Base-by-base conservation (phyloP, 2,329 filamentous ascomycete species). In the Cladobotryum protrusum region DNA sequence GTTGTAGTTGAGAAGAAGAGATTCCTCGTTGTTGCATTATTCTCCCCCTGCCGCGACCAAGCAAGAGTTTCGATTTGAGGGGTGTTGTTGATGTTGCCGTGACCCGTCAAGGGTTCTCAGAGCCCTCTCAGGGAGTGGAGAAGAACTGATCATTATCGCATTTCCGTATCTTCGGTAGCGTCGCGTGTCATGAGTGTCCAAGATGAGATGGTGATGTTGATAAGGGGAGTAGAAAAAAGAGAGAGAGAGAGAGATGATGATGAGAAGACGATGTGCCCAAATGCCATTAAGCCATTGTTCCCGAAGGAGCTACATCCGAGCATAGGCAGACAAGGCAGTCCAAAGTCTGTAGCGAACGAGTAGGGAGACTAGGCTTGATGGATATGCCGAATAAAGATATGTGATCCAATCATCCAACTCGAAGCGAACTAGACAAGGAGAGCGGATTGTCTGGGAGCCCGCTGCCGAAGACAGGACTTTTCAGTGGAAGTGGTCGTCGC, bases 381-480 rank as follows among this genome's bases (percentile, higher is more conserved):
- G 74, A 52, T 66, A 67, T 54, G 63, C 48, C 7, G 75, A 75
- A 63, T 72, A 75, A 53, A 79, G 71, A 57, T 76, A 77, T 36
- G 60, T 59, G 54, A 75, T 61, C 76, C 77, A 79, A 47, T 66
- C 63, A 53, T 65, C 55, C 51, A 77, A 68, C 49, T 68, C 63
- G 57, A 78, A 79, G 51, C 54, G 59, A 54, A 62, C 59, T 58
- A 79, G 61, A 43, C 68, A 66, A 29, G 68, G 67, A 54, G 59
- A 64, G 60, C 63, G 67, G 68, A 69, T 69, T 53, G 66, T 62
- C 57, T 62, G 68, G 62, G 66, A 72, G 57, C 71, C 72, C 63
- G 68, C 68, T 64, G 67, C 65, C 72, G 69, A 76, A 77, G 76
- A 78, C 72, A 73, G 53, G 15, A 78, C 67, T 35, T 57, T 79